Percentiles rank a stretch among this genome's conserved stretches.
phyloP scores from a whole-genome alignment of 164 flowering plant species.

The Berberis vulgaris region DNA sequence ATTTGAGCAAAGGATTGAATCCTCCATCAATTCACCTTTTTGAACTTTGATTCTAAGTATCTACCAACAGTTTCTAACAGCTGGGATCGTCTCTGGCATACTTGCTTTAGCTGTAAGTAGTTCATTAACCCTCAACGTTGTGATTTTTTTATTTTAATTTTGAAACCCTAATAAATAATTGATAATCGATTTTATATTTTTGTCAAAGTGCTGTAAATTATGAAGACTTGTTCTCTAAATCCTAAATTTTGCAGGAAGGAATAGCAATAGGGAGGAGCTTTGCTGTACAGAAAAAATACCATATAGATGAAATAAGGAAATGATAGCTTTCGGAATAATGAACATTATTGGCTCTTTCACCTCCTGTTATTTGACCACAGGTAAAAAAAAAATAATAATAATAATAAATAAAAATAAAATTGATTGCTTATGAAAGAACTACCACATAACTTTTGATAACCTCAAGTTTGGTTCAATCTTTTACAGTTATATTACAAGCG shows the following conservation, averaged over 20 bases:
- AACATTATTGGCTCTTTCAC: slow-evolving; percentile 82
- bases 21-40: slow-evolving; percentile 37
- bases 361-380: slow-evolving; percentile 91
- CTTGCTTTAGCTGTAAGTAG: slow-evolving; percentile 61
- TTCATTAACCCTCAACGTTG: no score
- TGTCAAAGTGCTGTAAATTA: no score
- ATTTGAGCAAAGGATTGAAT: slow-evolving; percentile 61
- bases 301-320: slow-evolving; percentile 94
- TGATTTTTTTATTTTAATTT: no score
- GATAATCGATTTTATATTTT: no score
- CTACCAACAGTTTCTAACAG: slow-evolving; percentile 33
- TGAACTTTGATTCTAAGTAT: slow-evolving; percentile 46
- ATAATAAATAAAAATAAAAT: no score
- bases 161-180: no score
- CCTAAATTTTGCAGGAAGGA: slow-evolving; percentile 57
- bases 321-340: slow-evolving; percentile 96
- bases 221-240: no score
- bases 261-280: slow-evolving; percentile 94
- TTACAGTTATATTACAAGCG: no score
- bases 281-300: slow-evolving; percentile 70
- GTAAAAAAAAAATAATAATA: slow-evolving; percentile 25
- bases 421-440: no score
- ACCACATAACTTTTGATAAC: no score
- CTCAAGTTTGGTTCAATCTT: no score
- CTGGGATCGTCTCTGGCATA: slow-evolving; percentile 56